Base-by-base conservation (phyloP, 208 protist genomes). In the Crithidia brevicula region DNA sequence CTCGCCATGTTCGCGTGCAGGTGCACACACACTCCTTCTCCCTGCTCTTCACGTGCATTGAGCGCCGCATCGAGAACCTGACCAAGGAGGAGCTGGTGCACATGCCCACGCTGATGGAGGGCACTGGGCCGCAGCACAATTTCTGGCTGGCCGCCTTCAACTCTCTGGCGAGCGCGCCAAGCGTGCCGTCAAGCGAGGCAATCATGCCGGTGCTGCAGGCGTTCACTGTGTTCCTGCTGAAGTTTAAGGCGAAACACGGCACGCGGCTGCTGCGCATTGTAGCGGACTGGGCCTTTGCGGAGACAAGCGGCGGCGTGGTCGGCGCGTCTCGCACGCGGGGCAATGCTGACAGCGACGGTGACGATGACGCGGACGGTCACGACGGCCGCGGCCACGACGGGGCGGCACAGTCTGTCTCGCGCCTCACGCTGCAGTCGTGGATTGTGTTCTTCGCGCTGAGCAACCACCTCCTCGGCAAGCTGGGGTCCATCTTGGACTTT, bases 191-290 rank as follows among this genome's bases (percentile, higher is more conserved):
- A 27, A 77, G 67, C 31, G 88, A 94, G 71, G 73, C 82, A 54
- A 62, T 92, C 25, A 71, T 75, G 63, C 83, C 91, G 15, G 85
- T 94, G 31, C 64, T 94, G 52, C 72, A 90, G 62, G 86, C 88
- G 46, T 96, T 91, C 81, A 84, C 71, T 4, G 76, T 82, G 33
- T 94, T 96, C 67, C 85, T 93, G 58, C 53, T 96, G 30, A 96
- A 96, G 75, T 96, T 96, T 69, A 93, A 93, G 81, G 74, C 88
- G 20, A 92, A 93, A 65, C 82, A 93, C 51, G 90, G 88, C 53
- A 64, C 63, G 22, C 68, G 64, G 66, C 74, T 92, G 66, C 72
- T 96, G 46, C 74, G 78, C 30, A 68, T 79, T 25, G 66, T 94
- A 13, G 80, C 84, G 22, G 74, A 90, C 56, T 96, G 91, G 91